A percentile compares a stretch with the other conserved stretches of the same genome.
Conservation (phyloP, 2,329 filamentous ascomycete genomes). For the Colletotrichum chrysophilum region DNA sequence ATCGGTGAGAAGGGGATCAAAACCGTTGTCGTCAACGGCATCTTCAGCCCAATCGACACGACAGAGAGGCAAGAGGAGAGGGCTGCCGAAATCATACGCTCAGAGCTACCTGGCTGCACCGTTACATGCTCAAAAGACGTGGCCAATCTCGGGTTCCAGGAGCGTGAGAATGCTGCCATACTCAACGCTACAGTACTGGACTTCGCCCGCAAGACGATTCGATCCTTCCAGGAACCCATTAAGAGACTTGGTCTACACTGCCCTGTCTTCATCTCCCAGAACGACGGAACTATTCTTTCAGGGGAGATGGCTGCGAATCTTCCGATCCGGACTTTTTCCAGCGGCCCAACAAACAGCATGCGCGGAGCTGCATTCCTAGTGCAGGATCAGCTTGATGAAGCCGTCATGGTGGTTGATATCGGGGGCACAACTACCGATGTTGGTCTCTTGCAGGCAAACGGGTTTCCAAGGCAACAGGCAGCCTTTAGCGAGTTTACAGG, state of each 20-base stretch:
- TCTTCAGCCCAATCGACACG: constrained; percentile 59
- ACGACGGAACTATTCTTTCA: constrained; percentile 65
- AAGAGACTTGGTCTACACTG: constrained; percentile 53
- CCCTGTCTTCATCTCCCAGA: constrained; percentile 66
- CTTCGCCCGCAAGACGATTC: constrained; percentile 63
- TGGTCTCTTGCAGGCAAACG: constrained; percentile 63
- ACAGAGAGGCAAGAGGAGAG: constrained; percentile 53
- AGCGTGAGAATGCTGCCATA: constrained; percentile 69
- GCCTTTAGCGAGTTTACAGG: constrained; percentile 67
- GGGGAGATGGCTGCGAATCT: constrained; percentile 56
- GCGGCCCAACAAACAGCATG: constrained; percentile 69
- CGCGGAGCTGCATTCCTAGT: constrained; percentile 66
- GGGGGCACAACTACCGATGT: constrained; percentile 72
- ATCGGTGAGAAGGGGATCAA: constrained; percentile 48
- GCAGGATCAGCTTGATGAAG: constrained; percentile 37
- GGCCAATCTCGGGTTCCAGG: constrained; percentile 59
- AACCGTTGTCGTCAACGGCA: constrained; percentile 52
- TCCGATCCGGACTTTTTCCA: constrained; percentile 67
- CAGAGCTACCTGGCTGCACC: constrained; percentile 43
- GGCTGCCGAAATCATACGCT: constrained; percentile 44
- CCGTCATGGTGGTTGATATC: constrained; percentile 68
- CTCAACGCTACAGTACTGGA: constrained; percentile 66
- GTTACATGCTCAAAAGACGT: constrained; percentile 58
- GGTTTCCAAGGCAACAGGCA: constrained; percentile 67
- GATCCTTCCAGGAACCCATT: constrained; percentile 59